These are phyloP conservation scores for Chrysoporthe puriensis DNA, from an alignment of 2,329 filamentous ascomycete species.

Conservation along the genomic window DNA sequence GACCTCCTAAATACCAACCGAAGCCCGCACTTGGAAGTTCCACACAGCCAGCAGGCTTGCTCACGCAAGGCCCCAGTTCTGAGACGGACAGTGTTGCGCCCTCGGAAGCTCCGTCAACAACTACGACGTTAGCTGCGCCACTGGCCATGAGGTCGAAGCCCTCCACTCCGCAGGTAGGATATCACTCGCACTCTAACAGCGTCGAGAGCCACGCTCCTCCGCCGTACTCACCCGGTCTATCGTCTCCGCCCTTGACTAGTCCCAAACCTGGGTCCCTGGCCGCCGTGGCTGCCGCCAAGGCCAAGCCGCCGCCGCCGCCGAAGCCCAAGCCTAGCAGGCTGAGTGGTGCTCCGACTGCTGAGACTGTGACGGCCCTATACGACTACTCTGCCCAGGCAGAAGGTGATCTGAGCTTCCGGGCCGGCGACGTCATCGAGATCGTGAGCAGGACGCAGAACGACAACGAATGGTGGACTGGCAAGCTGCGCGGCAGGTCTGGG, in stretches of 20 bases:
- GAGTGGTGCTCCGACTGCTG: constrained; percentile 64
- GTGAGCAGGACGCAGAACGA: constrained; percentile 80
- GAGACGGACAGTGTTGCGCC: constrained; percentile 15
- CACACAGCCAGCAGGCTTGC: constrained; percentile 51
- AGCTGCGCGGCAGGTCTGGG: constrained; percentile 76
- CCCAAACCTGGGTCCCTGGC: constrained; percentile 42
- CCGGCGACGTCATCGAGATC: constrained; percentile 91
- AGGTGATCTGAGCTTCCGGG: constrained; percentile 86
- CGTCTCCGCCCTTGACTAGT: constrained; percentile 36
- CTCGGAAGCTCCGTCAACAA: constrained; percentile 17
- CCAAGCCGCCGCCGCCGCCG: constrained; percentile 73
- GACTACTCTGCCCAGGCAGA: constrained; percentile 96
- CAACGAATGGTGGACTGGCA: constrained; percentile 97
- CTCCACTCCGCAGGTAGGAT: constrained; percentile 26
- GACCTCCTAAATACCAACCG: constrained; percentile 61
- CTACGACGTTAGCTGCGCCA: constrained; percentile 8
- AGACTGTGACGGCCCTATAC: constrained; percentile 89
- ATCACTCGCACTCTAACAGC: constrained; percentile 44
- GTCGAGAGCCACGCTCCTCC: constrained; percentile 65
- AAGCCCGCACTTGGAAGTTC: constrained; percentile 57
- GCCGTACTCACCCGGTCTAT: constrained; percentile 63
- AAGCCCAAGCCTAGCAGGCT: constrained; percentile 80
- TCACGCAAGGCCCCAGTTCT: constrained; percentile 52
- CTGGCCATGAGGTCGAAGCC: constrained; percentile 29
- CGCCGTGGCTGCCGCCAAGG: constrained; percentile 56